Conservation (phyloP, 768 basidiomycete genomes). For the Ramaria sp. region DNA sequence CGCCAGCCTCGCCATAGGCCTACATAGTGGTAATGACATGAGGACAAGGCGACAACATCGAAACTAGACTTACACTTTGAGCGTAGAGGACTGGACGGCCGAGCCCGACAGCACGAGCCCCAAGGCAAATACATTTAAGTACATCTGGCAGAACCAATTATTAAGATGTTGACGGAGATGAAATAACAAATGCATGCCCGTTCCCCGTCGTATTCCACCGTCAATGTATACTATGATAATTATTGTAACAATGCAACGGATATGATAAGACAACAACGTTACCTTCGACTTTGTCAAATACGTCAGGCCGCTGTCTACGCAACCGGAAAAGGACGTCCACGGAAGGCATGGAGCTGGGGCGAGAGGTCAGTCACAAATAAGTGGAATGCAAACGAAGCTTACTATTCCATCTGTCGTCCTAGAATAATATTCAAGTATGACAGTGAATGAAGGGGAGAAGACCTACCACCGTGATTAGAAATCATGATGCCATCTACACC, state of each 20-base stretch:
- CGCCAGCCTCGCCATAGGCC: conserved; percentile 70
- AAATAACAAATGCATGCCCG: conserved; percentile 33
- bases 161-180: background rate
- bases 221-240: conserved; percentile 68
- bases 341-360: conserved; percentile 58
- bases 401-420: conserved; percentile 81
- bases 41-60: background rate
- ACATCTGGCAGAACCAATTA: conserved; percentile 39
- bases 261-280: background rate
- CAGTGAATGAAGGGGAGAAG: background rate
- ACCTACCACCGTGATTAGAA: conserved; percentile 80
- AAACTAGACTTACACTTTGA: conserved; percentile 46
- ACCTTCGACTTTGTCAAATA: conserved; percentile 66
- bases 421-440: background rate
- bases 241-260: background rate
- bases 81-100: conserved; percentile 83
- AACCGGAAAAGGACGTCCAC: conserved; percentile 70
- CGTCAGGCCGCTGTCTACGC: conserved; percentile 60
- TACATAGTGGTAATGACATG: conserved; percentile 17
- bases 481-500: conserved; percentile 83
- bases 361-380: conserved; percentile 15
- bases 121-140: conserved; percentile 82
- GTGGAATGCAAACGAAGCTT: conserved; percentile 23
- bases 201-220: conserved; percentile 72
- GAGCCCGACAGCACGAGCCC: conserved; percentile 78